A percentile compares a stretch with the other conserved stretches of the same genome.
Evolutionary conservation across 352 stramenopile genomes (phyloP).

Genomic region (Phytophthora rubi): DNA sequence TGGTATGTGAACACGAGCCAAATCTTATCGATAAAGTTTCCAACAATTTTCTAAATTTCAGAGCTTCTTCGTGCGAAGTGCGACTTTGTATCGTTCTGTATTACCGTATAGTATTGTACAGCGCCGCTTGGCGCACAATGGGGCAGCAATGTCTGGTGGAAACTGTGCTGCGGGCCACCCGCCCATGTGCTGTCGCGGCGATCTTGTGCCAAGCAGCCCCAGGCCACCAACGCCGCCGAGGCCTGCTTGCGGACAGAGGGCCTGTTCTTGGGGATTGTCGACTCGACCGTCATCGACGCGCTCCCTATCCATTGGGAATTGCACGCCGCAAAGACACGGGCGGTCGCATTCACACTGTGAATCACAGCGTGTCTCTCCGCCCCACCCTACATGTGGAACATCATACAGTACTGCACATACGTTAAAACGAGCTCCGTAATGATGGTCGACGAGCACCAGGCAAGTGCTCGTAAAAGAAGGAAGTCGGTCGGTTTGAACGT

Average conservation of each 20-base stretch:
- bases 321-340: constrained; percentile 19
- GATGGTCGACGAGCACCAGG: not conserved
- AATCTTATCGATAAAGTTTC: too few relatives aligned
- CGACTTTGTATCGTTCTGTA: too few relatives aligned
- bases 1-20: too few relatives aligned
- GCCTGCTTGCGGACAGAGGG: too few relatives aligned
- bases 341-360: constrained; percentile 8
- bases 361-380: constrained; percentile 22
- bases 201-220: too few relatives aligned
- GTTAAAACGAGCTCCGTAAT: not conserved
- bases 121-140: constrained; percentile 3
- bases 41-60: too few relatives aligned
- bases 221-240: too few relatives aligned
- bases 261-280: not conserved
- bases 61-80: too few relatives aligned
- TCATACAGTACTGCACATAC: not conserved
- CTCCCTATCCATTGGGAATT: constrained; percentile 11
- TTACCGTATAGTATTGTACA: too few relatives aligned
- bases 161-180: too few relatives aligned
- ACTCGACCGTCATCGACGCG: not conserved
- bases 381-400: constrained; percentile 13
- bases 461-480: too few relatives aligned
- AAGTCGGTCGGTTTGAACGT: not conserved
- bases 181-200: too few relatives aligned
- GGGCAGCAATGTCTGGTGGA: not conserved